These are phyloP conservation scores for Solanum ossicruentum DNA, from an alignment of 257 asterid genomes.

Conservation along the genomic window DNA sequence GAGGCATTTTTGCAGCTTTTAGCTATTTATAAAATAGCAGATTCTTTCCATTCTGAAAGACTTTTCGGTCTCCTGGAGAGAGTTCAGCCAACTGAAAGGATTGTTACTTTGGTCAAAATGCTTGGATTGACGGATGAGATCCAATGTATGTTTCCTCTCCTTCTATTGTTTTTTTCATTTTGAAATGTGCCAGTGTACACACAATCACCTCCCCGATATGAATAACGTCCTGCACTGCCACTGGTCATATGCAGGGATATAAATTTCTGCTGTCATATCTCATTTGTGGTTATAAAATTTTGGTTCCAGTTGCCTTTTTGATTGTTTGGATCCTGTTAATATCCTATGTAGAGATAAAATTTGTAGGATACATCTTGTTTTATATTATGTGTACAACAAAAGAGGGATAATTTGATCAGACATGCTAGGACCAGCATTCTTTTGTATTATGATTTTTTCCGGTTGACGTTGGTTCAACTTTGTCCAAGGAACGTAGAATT, in stretches of 20 bases:
- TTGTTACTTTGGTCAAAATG: background rate
- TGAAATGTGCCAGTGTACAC: background rate
- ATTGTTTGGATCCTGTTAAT: background rate
- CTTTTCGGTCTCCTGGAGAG: constrained; percentile 1
- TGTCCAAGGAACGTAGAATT: background rate
- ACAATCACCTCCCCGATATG: background rate
- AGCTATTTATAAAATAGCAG: background rate
- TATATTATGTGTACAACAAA: background rate
- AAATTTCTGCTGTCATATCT: background rate
- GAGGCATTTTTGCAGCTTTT: constrained; percentile 1
- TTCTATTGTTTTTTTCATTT: background rate
- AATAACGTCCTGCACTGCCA: background rate
- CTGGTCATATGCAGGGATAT: background rate
- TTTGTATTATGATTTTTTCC: background rate
- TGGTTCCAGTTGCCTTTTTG: background rate
- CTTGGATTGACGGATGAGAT: background rate
- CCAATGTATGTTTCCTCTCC: background rate
- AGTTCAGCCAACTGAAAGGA: background rate
- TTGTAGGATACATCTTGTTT: background rate
- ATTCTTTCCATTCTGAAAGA: background rate
- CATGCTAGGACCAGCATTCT: background rate
- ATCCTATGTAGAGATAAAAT: background rate
- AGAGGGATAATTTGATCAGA: background rate
- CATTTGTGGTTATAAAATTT: background rate
- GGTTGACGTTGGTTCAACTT: background rate